A percentile compares a stretch with the other conserved stretches of the same genome.
Conservation (phyloP, 2,329 filamentous ascomycete genomes). For the Apiospora arundinis region DNA sequence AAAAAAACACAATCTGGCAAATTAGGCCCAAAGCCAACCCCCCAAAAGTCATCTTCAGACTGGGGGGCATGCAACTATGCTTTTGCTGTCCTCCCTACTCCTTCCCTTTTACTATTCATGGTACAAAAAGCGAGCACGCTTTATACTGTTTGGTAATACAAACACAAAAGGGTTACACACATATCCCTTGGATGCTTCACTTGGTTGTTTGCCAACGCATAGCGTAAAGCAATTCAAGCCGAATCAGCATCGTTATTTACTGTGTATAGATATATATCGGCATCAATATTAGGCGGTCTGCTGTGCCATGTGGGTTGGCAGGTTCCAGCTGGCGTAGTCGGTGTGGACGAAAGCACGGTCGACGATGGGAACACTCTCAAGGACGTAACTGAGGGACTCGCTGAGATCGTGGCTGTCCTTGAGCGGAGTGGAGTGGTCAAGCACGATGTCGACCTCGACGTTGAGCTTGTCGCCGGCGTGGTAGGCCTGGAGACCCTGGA, state of each 20-base stretch:
- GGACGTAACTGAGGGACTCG: slow-evolving; percentile 73
- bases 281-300: slow-evolving; percentile 31
- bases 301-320: slow-evolving; percentile 64
- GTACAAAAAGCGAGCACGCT: not conserved
- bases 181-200: not conserved
- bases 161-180: not conserved
- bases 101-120: not conserved
- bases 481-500: slow-evolving; percentile 85
- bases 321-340: slow-evolving; percentile 67
- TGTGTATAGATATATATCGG: not conserved
- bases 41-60: not conserved
- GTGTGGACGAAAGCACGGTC: slow-evolving; percentile 74
- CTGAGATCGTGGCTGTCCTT: slow-evolving; percentile 83
- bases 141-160: not conserved
- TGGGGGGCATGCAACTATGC: not conserved
- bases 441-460: slow-evolving; percentile 82
- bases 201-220: not conserved
- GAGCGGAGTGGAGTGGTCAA: slow-evolving; percentile 76
- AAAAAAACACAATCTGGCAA: not conserved
- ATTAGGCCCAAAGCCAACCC: not conserved
- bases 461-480: slow-evolving; percentile 86
- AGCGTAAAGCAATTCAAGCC: not conserved
- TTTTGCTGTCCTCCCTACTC: not conserved
- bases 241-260: not conserved
- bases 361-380: slow-evolving; percentile 83